Conservation (phyloP, 495 filamentous ascomycete species). For the Trichoderma asperelloides region DNA sequence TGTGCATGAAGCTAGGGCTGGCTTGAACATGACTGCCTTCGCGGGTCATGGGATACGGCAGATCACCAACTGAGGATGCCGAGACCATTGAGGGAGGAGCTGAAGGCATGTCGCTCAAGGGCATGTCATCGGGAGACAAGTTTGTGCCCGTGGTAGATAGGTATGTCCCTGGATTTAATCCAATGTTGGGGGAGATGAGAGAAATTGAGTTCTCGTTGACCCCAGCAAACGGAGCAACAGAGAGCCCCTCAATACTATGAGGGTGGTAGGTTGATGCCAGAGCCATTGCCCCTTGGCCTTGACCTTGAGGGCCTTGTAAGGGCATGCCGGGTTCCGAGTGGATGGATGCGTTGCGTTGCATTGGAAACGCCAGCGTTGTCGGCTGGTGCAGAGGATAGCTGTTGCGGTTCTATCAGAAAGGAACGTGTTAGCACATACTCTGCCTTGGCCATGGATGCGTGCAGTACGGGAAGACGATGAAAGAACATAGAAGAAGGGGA, state of each 20-base stretch:
- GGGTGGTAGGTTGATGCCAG: too few relatives aligned
- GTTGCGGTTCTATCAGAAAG: too few relatives aligned
- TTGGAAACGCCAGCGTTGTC: background rate
- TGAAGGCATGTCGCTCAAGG: conserved; percentile 17
- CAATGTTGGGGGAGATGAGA: background rate
- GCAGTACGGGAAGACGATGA: too few relatives aligned
- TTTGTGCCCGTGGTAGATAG: background rate
- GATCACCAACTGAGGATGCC: conserved; percentile 20
- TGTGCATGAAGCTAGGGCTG: conserved; percentile 34
- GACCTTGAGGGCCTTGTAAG: too few relatives aligned
- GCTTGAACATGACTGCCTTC: conserved; percentile 31
- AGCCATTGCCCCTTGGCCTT: background rate
- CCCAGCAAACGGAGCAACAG: background rate
- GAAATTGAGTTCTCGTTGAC: background rate
- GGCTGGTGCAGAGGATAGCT: background rate
- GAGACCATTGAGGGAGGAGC: conserved; percentile 38
- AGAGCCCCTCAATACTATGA: background rate
- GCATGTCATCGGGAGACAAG: background rate
- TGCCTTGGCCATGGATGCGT: too few relatives aligned
- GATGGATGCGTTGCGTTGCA: background rate
- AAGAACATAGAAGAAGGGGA: too few relatives aligned
- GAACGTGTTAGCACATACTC: too few relatives aligned
- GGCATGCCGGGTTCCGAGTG: background rate
- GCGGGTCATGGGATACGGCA: conserved; percentile 33
- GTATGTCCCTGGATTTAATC: background rate